phyloP scores from a whole-genome alignment of 2,329 filamentous ascomycete species.

The Elsinoe perseae region DNA sequence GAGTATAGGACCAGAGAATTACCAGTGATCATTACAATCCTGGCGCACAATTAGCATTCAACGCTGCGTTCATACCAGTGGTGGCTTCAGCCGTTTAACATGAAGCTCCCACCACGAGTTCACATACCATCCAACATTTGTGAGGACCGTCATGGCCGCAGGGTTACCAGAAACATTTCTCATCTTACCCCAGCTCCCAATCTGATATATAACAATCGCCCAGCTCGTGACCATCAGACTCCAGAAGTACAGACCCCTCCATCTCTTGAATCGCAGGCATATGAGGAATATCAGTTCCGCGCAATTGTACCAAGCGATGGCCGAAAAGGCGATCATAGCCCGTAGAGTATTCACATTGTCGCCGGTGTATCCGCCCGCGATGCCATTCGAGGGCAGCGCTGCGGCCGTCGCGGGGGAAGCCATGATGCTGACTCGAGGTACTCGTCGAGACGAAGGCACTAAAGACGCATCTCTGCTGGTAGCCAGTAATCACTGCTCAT shows the following conservation, averaged over 20 bases:
- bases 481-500: constrained; percentile 5
- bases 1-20: constrained; percentile 57
- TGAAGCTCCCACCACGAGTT: constrained; percentile 28
- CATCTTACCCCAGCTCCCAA: constrained; percentile 43
- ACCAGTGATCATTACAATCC: constrained; percentile 50
- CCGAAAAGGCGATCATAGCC: constrained; percentile 27
- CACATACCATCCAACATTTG: constrained; percentile 45
- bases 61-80: background rate
- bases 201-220: constrained; percentile 40
- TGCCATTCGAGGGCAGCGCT: constrained; percentile 19
- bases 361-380: constrained; percentile 26
- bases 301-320: constrained; percentile 33
- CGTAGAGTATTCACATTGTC: constrained; percentile 23
- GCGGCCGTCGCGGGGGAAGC: background rate
- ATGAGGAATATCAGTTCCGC: constrained; percentile 41
- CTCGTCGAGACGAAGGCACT: background rate
- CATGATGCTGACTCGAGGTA: background rate
- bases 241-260: constrained; percentile 45
- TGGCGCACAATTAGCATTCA: background rate
- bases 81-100: background rate
- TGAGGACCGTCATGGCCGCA: constrained; percentile 35
- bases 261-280: constrained; percentile 42
- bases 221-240: constrained; percentile 37
- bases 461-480: background rate
- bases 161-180: constrained; percentile 24